phyloP scores from a whole-genome alignment of 305 asterid species.

The Fraxinus velutina region DNA sequence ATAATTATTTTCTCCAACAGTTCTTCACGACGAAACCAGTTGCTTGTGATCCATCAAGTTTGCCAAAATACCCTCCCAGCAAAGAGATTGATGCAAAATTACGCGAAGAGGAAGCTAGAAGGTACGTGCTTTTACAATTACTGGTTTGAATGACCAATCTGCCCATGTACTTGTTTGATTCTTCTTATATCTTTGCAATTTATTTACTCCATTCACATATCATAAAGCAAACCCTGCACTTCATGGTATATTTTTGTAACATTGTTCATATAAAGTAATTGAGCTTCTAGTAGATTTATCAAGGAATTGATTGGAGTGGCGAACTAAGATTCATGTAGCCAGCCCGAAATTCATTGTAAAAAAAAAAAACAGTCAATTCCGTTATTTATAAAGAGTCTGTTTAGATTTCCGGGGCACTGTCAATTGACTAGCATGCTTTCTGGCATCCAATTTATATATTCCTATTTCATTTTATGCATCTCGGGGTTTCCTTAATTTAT shows the following conservation, averaged over 20 bases:
- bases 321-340: not conserved
- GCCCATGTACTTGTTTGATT: not conserved
- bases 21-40: slow-evolving; percentile 58
- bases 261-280: not conserved
- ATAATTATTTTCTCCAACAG: slow-evolving; percentile 29
- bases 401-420: not conserved
- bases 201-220: not conserved
- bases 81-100: slow-evolving; percentile 70
- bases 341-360: not conserved
- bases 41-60: slow-evolving; percentile 70
- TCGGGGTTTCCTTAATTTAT: not conserved
- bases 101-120: slow-evolving; percentile 69
- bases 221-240: not conserved
- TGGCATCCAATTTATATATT: slow-evolving; percentile 15
- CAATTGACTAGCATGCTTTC: slow-evolving; percentile 8
- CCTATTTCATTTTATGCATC: not conserved
- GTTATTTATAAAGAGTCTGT: not conserved
- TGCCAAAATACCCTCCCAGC: slow-evolving; percentile 75
- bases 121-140: slow-evolving; percentile 32
- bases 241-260: not conserved
- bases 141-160: not conserved
- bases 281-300: not conserved
- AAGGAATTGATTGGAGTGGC: not conserved
- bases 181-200: not conserved
- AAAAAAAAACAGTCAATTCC: not conserved